Conservation (phyloP, 345 rosid species). For the Abelmoschus esculentus region DNA sequence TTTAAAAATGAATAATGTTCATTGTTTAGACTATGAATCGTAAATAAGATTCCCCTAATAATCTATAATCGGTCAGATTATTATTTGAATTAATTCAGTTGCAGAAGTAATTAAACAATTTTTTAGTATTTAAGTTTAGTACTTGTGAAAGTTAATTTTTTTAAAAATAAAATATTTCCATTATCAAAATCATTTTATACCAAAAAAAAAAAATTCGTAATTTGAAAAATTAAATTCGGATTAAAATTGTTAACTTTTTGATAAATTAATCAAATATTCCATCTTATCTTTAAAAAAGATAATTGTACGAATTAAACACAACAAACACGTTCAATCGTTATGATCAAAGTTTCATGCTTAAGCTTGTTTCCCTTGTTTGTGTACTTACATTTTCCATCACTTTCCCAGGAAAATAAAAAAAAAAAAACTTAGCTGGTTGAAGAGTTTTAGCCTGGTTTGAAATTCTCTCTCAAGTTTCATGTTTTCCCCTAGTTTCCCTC, state of each 20-base stretch:
- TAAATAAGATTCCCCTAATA: too few species aligned
- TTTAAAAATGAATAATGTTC: too few species aligned
- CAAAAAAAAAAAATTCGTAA: background rate
- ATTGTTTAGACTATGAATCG: too few species aligned
- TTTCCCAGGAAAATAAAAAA: constrained; percentile 6
- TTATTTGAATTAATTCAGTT: too few species aligned
- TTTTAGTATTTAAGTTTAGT: too few species aligned
- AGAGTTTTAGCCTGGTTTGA: background rate
- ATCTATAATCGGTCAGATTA: too few species aligned
- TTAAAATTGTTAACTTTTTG: background rate
- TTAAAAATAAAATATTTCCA: too few species aligned
- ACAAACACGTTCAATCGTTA: background rate
- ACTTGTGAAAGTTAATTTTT: too few species aligned
- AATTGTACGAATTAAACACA: background rate
- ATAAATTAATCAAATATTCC: background rate
- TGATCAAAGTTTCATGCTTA: background rate
- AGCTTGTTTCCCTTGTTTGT: too few species aligned
- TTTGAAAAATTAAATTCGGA: background rate
- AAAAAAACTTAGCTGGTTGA: background rate
- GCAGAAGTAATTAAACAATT: too few species aligned
- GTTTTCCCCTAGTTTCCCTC: background rate
- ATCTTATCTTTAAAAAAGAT: background rate
- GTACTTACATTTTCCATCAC: background rate
- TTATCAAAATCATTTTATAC: background rate
- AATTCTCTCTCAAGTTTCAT: background rate